Base-by-base conservation (phyloP, 2,329 filamentous ascomycete species). In the Penicillium capsulatum region DNA sequence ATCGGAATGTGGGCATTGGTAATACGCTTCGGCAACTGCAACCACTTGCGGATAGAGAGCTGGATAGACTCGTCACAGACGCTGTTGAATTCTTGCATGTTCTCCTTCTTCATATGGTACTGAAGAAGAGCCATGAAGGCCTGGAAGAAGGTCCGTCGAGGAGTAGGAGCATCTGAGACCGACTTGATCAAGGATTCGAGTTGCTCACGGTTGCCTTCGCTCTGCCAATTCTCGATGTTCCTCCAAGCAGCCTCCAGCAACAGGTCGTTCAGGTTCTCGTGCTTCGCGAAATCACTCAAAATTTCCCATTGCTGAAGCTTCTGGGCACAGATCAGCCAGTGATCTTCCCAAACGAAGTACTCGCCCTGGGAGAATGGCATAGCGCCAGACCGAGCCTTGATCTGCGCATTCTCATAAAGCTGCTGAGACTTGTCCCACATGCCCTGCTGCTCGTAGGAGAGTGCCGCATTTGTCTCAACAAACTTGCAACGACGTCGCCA, bases 271-370 rank as follows among this genome's bases (percentile, higher is more conserved):
- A 96, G 85, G 59, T 98, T 98, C 62, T 99, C 94, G 57, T 98
- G 92, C 67, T 98, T 98, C 3, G 92, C 90, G 59, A 97, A 97
- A 55, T 99, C 94, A 47, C 89, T 88, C 22, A 99, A 68, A 40
- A 99, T 91, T 56, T 99, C 92, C 92, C 92, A 99, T 61, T 98
- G 94, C 64, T 98, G 94, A 31, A 99, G 75, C 68, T 98, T 98
- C 68, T 97, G 89, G 0, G 91, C 92, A 63, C 92, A 98, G 34
- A 96, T 77, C 29, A 98, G 83, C 92, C 92, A 99, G 56, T 98
- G 94, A 60, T 99, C 92, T 67, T 99, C 92, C 92, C 92, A 99
- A 1, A 99, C 77, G 79, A 94, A 96, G 67, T 99, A 99, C 66
- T 99, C 92, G 20, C 84, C 89, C 55, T 94, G 86, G 1, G 91